phyloP scores from a whole-genome alignment of 129 eudicot genomes.

The Kitagawia praeruptora region DNA sequence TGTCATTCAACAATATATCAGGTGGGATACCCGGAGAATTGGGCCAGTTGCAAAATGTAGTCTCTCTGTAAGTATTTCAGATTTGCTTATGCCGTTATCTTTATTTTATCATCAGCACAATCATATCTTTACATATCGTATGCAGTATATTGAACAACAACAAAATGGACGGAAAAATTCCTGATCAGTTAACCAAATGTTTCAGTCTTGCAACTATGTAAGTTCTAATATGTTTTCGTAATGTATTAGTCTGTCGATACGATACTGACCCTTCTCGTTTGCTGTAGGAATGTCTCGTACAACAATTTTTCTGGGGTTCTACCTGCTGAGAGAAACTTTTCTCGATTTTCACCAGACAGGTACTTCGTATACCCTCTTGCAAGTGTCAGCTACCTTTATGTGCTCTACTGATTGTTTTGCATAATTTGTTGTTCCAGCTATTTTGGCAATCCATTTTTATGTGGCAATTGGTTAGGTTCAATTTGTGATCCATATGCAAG shows the following conservation, averaged over 20 bases:
- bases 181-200: conserved; percentile 64
- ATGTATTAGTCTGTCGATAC: not conserved
- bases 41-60: conserved; percentile 73
- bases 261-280: conserved; percentile 4
- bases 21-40: conserved; percentile 58
- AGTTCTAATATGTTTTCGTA: conserved; percentile 15
- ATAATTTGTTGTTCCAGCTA: conserved; percentile 40
- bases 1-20: conserved; percentile 56
- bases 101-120: not conserved
- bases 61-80: conserved; percentile 47
- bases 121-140: not conserved
- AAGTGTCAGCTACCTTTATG: not conserved
- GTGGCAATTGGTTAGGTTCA: conserved; percentile 86
- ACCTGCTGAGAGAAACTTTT: conserved; percentile 50
- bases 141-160: conserved; percentile 70
- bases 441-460: conserved; percentile 63
- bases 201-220: conserved; percentile 63
- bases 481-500: conserved; percentile 58
- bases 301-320: conserved; percentile 72
- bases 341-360: conserved; percentile 73
- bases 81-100: not conserved
- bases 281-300: conserved; percentile 59
- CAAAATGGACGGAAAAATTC: conserved; percentile 51
- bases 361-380: conserved; percentile 8
- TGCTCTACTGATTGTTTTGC: not conserved